Conservation (phyloP, 306 rosid species). For the Cucumis sativus region DNA sequence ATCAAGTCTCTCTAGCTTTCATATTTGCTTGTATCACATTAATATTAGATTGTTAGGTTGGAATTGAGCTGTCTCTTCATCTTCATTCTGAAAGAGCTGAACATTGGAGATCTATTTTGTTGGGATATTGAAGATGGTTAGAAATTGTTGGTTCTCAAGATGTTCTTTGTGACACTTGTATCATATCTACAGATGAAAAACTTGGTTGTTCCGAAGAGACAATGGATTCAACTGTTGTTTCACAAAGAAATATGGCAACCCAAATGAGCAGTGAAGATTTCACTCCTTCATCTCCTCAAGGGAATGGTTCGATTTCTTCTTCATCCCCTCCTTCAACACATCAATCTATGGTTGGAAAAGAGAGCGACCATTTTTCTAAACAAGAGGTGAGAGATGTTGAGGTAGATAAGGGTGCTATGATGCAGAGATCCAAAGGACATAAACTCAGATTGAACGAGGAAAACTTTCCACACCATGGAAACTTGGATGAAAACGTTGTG, state of each 20-base stretch:
- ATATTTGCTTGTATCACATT: not conserved
- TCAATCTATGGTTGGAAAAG: conserved; percentile 18
- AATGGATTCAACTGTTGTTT: conserved; percentile 16
- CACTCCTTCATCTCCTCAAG: conserved; percentile 18
- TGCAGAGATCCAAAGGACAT: conserved; percentile 29
- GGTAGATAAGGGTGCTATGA: conserved; percentile 52
- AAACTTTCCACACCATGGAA: conserved; percentile 15
- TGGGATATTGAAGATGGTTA: not conserved
- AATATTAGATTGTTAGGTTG: not conserved
- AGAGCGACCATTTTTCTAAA: conserved; percentile 17
- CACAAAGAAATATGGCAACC: conserved; percentile 50
- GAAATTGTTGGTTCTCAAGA: not conserved
- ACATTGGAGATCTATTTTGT: not conserved
- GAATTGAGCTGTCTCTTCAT: not conserved
- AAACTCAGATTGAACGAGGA: conserved; percentile 16
- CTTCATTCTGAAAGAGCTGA: not conserved
- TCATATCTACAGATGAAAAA: conserved; percentile 32
- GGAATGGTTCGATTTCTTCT: conserved; percentile 17
- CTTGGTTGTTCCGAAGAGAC: conserved; percentile 16
- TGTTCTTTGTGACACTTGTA: not conserved
- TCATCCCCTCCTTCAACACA: conserved; percentile 29
- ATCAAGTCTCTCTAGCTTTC: not conserved
- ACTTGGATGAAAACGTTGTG: conserved; percentile 15
- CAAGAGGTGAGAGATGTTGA: conserved; percentile 67
- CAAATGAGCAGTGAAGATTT: conserved; percentile 52